Base-by-base conservation (phyloP, 2,329 filamentous ascomycete species). In the Thermothelomyces thermophilus region DNA sequence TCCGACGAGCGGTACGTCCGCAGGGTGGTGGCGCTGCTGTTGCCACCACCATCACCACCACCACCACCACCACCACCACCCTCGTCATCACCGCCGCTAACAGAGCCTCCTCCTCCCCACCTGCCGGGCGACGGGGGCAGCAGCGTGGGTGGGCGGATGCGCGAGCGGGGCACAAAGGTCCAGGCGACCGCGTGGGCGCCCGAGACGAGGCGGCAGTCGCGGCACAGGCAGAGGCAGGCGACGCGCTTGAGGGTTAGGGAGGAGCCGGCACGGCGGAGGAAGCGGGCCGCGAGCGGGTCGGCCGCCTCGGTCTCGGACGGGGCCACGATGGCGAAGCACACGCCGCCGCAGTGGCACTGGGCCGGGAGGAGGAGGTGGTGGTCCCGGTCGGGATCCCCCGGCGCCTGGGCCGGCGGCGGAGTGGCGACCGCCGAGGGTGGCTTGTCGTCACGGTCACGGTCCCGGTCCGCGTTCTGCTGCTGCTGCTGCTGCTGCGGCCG, bases 331-430 rank as follows among this genome's bases (percentile, higher is more conserved):
- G 68, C 70, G 57, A 76, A 75, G 3, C 68, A 70, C 0, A 76
- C 69, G 9, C 73, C 73, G 35, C 68, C 70, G 50, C 73, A 77
- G 48, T 69, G 64, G 54, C 74, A 76, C 52, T 73, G 53, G 0
- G 65, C 73, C 0, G 68, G 66, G 10, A 77, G 64, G 16, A 66
- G 58, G 17, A 20, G 11, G 10, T 4, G 13, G 33, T 73, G 67
- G 8, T 67, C 58, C 0, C 48, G 43, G 5, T 67, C 68, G 7
- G 64, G 46, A 52, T 71, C 68, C 0, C 58, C 51, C 40, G 61
- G 26, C 1, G 31, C 24, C 3, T 46, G 24, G 0, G 58, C 51
- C 41, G 61, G 26, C 41, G 61, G 26, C 3, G 48, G 5, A 9
- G 24, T 9, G 24, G 5, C 24, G 24, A 64, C 61, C 28, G 60